Percentiles rank a stretch among this genome's conserved stretches.
Evolutionary conservation across 1,284 basidiomycete species (phyloP).

Genomic region (Salmacisia buchloeana): DNA sequence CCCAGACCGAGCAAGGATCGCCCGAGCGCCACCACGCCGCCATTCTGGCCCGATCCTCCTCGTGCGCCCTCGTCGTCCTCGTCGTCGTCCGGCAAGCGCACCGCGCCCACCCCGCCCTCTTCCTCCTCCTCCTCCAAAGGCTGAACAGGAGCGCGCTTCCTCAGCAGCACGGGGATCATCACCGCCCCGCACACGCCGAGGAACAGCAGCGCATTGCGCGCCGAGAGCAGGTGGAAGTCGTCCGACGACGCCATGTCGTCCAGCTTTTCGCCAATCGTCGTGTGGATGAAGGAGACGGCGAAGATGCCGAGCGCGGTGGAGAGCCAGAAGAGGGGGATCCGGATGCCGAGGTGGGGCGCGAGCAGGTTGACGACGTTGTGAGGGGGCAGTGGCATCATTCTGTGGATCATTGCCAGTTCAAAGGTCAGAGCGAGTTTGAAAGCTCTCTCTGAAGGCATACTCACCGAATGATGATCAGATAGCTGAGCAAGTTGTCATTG

Average conservation of each 20-base stretch:
- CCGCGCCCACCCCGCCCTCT: conserved; percentile 9
- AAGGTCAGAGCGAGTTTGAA: neutral
- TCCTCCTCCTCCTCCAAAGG: conserved; percentile 17
- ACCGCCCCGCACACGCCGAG: conserved; percentile 80
- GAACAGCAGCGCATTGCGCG: conserved; percentile 75
- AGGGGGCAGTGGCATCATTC: conserved; percentile 84
- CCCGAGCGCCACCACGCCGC: neutral
- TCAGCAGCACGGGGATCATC: conserved; percentile 68
- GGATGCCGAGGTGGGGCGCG: conserved; percentile 86
- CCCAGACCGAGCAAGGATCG: neutral
- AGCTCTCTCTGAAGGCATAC: too few species aligned
- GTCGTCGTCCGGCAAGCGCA: conserved; percentile 14
- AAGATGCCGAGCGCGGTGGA: conserved; percentile 86
- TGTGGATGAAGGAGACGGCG: conserved; percentile 87
- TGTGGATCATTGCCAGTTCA: conserved; percentile 33
- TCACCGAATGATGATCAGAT: conserved; percentile 67
- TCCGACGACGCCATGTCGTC: conserved; percentile 89
- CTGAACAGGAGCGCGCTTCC: conserved; percentile 10
- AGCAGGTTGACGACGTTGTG: conserved; percentile 77
- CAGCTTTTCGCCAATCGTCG: conserved; percentile 79
- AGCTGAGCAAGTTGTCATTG: conserved; percentile 73
- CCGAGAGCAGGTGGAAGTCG: conserved; percentile 86
- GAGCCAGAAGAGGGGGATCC: conserved; percentile 77
- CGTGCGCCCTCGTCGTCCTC: conserved; percentile 11
- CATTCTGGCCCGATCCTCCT: neutral